Evolutionary conservation across 192 early-diverging fungal genomes (phyloP).

Genomic region (Backusella liffmaniae): DNA sequence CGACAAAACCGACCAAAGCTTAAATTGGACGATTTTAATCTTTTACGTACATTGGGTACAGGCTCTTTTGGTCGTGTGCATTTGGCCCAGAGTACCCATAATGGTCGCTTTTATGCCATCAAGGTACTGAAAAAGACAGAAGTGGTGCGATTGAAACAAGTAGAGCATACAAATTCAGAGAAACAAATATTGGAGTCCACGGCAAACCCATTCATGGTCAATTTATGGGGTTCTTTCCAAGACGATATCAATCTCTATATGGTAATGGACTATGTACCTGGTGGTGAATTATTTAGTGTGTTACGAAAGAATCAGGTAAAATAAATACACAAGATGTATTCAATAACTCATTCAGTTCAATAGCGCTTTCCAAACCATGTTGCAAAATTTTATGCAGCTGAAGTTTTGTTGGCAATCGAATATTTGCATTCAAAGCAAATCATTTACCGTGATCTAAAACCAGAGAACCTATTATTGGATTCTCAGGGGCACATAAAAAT

Average conservation of each 20-base stretch:
- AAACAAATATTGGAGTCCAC: constrained; percentile 87
- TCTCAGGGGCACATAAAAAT: constrained; percentile 79
- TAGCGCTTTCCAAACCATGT: constrained; percentile 68
- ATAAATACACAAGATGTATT: too few species aligned
- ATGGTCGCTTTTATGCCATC: constrained; percentile 90
- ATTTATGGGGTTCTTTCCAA: constrained; percentile 91
- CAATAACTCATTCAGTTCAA: neutral
- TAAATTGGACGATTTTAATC: constrained; percentile 74
- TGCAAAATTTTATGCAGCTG: constrained; percentile 71
- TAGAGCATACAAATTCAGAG: constrained; percentile 97
- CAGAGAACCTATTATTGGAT: constrained; percentile 77
- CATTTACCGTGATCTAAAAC: constrained; percentile 81
- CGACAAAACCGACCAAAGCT: constrained; percentile 44
- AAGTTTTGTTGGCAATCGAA: constrained; percentile 70
- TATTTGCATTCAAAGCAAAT: constrained; percentile 74
- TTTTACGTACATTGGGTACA: constrained; percentile 90
- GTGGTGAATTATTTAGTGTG: constrained; percentile 87
- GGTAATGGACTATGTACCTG: constrained; percentile 95
- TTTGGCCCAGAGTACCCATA: constrained; percentile 75
- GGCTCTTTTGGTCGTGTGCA: constrained; percentile 98
- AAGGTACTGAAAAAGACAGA: constrained; percentile 93
- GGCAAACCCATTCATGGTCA: constrained; percentile 83
- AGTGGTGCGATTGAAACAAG: constrained; percentile 92
- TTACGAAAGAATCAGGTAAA: constrained; percentile 72
- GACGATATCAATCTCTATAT: constrained; percentile 91